Evolutionary conservation across 2,329 filamentous ascomycete species (phyloP), one percentile per base, ranked within the genome.

Genomic region (Torrubiella hemipterigena): DNA sequence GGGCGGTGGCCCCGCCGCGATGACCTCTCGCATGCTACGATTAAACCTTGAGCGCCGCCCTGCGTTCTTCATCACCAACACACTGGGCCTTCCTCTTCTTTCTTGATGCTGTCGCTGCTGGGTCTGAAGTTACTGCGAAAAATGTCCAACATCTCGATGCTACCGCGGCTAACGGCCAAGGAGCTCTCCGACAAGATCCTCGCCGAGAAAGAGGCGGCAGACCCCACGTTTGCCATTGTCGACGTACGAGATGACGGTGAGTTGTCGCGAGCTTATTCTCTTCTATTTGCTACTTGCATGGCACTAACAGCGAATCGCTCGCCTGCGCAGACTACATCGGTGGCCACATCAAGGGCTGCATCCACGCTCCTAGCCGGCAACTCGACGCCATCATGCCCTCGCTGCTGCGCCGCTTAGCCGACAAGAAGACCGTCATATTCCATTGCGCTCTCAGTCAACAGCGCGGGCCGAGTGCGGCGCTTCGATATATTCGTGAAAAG

Each of bases 371-470:
- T 1, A 81, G 73, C 30, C 59, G 59, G 27, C 72, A 74, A 13
- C 70, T 96, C 29, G 83, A 93, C 46, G 71, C 73, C 50, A 74
- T 69, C 42, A 73, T 91, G 54, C 81, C 87, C 1, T 83, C 86
- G 40, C 73, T 98, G n/a, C 67, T 93, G 10, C 75, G 84, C 34
- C 76, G 70, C 26, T 69, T 95, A 29, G 63, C 74, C 41, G 75
- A 79, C 49, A 86, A 85, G 54, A 73, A 91, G 34, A 79, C 70
- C 9, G 85, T 98, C 11, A 73, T 98, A 2, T 98, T 98, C 55
- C 91, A 98, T 60, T 98, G 91, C 57, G 81, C 83, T 13, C 63
- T 96, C 33, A 89, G 81, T 43, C 91, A 96, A 61, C 81, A 94
- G 59, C 69, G 91, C 1, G 91, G 91, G 0, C 91, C 91, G 0